Evolutionary conservation across 2,329 filamentous ascomycete species (phyloP).

Genomic region (Ophiostoma pallidulum): DNA sequence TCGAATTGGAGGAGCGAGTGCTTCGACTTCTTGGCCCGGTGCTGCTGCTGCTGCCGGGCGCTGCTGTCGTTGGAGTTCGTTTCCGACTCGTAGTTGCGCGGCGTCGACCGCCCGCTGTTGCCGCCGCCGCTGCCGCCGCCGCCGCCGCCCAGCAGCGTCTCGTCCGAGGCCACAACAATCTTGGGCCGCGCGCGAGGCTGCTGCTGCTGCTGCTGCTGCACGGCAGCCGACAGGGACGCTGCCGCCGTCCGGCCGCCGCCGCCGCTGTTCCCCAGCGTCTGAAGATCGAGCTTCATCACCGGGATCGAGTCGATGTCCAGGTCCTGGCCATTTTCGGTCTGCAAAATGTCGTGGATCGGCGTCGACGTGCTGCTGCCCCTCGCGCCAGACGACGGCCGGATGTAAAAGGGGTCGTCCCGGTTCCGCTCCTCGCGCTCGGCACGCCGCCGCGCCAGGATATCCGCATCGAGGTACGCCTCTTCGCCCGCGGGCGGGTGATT

Average conservation of each 20-base stretch:
- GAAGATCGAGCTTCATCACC: constrained; percentile 83
- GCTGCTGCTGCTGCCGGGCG: constrained; percentile 20
- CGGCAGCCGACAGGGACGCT: constrained; percentile 16
- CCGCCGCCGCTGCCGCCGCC: constrained; percentile 13
- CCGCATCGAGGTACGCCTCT: constrained; percentile 60
- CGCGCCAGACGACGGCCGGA: constrained; percentile 36
- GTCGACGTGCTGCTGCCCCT: constrained; percentile 52
- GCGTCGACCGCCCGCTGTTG: constrained; percentile 39
- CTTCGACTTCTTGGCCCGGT: constrained; percentile 37
- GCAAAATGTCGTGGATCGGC: constrained; percentile 68
- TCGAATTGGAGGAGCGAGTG: constrained; percentile 70
- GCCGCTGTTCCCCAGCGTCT: constrained; percentile 33
- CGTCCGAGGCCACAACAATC: constrained; percentile 62
- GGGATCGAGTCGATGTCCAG: constrained; percentile 92
- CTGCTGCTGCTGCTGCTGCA: constrained; percentile 15
- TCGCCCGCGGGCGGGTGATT: no score
- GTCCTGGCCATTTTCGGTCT: constrained; percentile 62
- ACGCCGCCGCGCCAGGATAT: constrained; percentile 64
- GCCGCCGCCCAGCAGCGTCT: constrained; percentile 47
- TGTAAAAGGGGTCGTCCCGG: constrained; percentile 93
- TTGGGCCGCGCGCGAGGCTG: constrained; percentile 36
- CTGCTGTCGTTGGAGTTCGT: constrained; percentile 33
- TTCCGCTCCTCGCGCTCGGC: constrained; percentile 73
- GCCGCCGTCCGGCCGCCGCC: constrained; percentile 19
- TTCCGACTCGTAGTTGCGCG: constrained; percentile 45